Evolutionary conservation across 371 early-diverging fungal genomes (phyloP), one percentile per base, ranked within the genome.

Genomic region (Rhizopus stolonifer): DNA sequence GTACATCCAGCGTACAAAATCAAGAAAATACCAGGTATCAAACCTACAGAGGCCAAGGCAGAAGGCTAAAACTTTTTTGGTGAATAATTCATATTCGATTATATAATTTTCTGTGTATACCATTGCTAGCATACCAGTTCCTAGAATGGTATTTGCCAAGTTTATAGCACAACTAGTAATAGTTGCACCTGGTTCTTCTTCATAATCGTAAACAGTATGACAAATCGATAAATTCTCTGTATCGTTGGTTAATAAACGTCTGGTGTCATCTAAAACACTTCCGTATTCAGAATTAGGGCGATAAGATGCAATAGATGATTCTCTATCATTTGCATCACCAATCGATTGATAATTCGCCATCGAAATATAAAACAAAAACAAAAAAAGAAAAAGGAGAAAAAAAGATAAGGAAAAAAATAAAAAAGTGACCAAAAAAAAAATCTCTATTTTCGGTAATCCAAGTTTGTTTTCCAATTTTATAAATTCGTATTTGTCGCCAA

Each of bases 101-200:
- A 47, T 29, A 42, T 42, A 44, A 10, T 21, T 11, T 23, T 7
- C 13, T 11, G 25, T 45, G 23, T 34, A 56, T 82, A 87, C 87
- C 98, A 98, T 96, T 29, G 97, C 97, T 29, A 98, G 80, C 91
- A 96, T 91, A 8, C 98, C 98, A n/a, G 92, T 82, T 8, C 98
- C 98, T 21, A 98, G 70, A 57, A 98, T 95, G 1, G 97, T 98
- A 61, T 98, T 98, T 34, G 88, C 75, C 21, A 98, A 73, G 59
- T 95, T 97, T 58, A 93, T 81, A 18, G 71, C 49, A 26, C 66
- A 67, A 49, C 79, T 75, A 1, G 61, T 23, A 2, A 66, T 53
- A 5, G 75, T 63, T 1, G 79, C 79, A 9, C 61, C 54, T 7
- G 57, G 58, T 45, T 55, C 50, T 49, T 64, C 63, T 32, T 43